Evolutionary conservation across 441 rosid species (phyloP).

Genomic region (Pelargonium cotyledonis): DNA sequence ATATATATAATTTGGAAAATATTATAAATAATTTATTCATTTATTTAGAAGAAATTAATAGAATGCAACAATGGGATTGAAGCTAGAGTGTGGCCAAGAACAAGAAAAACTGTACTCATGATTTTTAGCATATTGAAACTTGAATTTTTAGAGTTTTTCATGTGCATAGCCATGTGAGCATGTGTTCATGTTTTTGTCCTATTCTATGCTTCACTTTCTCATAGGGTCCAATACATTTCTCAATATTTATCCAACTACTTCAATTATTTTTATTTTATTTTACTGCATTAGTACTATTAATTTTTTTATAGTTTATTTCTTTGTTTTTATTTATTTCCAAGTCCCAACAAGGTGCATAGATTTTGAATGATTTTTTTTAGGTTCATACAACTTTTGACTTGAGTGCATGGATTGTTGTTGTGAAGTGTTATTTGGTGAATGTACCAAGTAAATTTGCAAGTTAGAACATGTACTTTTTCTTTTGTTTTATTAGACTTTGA

Average conservation of each 20-base stretch:
- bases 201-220: slow-evolving; percentile 17
- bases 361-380: too few relatives aligned
- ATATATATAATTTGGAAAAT: neutral
- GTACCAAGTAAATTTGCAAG: too few relatives aligned
- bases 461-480: too few relatives aligned
- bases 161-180: slow-evolving; percentile 58
- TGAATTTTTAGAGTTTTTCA: slow-evolving; percentile 19
- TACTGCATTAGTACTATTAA: neutral
- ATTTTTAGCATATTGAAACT: neutral
- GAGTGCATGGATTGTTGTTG: too few relatives aligned
- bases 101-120: neutral
- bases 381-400: too few relatives aligned
- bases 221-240: slow-evolving; percentile 18
- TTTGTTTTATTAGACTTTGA: too few relatives aligned
- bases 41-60: neutral
- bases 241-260: slow-evolving; percentile 7
- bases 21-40: too few relatives aligned
- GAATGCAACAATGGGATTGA: neutral
- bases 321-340: neutral
- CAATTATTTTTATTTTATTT: neutral
- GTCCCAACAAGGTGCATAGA: too few relatives aligned
- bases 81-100: neutral
- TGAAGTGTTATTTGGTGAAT: too few relatives aligned
- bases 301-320: neutral
- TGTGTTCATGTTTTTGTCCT: slow-evolving; percentile 33